These are phyloP conservation scores for Amphicarpaea edgeworthii DNA, from an alignment of 306 rosid species.

Conservation along the genomic window DNA sequence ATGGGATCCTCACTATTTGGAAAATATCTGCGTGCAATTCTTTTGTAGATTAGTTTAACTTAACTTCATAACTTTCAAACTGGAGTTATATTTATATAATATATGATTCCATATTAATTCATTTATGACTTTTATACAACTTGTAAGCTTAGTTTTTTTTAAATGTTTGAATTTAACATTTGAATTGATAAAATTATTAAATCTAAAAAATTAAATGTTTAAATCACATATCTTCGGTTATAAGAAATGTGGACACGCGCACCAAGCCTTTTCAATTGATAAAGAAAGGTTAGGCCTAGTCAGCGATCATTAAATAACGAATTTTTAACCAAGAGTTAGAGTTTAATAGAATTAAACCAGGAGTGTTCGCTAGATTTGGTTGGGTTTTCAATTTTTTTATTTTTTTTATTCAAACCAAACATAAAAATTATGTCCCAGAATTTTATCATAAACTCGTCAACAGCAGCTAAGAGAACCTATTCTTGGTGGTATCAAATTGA, in stretches of 20 bases:
- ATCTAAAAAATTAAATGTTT: not conserved
- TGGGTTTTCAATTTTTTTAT: too few relatives aligned
- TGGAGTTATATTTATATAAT: not conserved
- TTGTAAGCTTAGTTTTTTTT: not conserved
- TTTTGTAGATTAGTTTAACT: not conserved
- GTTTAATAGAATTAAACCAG: not conserved
- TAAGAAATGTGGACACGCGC: conserved; percentile 32
- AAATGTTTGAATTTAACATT: not conserved
- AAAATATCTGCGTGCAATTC: not conserved
- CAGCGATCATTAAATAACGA: not conserved
- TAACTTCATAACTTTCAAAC: not conserved
- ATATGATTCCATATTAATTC: not conserved
- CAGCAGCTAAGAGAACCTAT: conserved; percentile 92
- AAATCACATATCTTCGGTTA: not conserved
- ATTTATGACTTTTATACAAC: not conserved
- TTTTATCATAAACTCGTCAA: conserved; percentile 81
- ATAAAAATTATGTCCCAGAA: conserved; percentile 78
- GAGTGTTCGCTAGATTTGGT: too few relatives aligned
- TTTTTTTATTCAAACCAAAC: too few relatives aligned
- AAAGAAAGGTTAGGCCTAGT: not conserved
- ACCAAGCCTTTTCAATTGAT: not conserved
- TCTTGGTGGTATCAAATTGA: conserved; percentile 98
- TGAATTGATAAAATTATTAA: too few relatives aligned
- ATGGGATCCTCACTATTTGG: not conserved
- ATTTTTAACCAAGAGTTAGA: not conserved